These are phyloP conservation scores for Ampelomyces quisqualis DNA, from an alignment of 2,329 filamentous ascomycete species.

Conservation along the genomic window DNA sequence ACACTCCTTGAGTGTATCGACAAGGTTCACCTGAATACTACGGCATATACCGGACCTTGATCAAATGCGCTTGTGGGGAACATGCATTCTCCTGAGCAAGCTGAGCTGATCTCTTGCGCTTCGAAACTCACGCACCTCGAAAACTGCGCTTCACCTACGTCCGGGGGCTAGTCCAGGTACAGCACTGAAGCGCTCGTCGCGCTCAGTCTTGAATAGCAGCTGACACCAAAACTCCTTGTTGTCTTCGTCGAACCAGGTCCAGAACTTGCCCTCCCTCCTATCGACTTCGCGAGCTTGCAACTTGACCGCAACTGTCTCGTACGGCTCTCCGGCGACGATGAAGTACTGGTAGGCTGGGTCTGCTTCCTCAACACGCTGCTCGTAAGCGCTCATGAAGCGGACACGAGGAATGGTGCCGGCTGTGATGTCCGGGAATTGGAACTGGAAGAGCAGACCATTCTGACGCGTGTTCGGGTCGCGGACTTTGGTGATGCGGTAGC, in stretches of 20 bases:
- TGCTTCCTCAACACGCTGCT: slow-evolving; percentile 88
- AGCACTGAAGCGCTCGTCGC: slow-evolving; percentile 81
- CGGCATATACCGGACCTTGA: too few species aligned
- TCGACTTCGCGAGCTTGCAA: slow-evolving; percentile 92
- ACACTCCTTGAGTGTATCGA: too few species aligned
- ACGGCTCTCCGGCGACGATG: slow-evolving; percentile 91
- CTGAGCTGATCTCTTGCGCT: too few species aligned
- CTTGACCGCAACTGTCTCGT: slow-evolving; percentile 97
- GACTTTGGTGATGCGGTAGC: slow-evolving; percentile 97
- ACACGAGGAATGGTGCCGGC: slow-evolving; percentile 75
- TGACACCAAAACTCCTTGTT: slow-evolving; percentile 97
- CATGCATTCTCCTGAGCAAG: too few species aligned
- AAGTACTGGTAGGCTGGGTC: slow-evolving; percentile 95
- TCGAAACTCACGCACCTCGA: too few species aligned
- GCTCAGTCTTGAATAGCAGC: slow-evolving; percentile 97
- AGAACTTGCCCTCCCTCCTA: slow-evolving; percentile 81
- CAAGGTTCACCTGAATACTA: too few species aligned
- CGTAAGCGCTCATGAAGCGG: slow-evolving; percentile 96
- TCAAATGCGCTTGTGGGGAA: too few species aligned
- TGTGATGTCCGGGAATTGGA: slow-evolving; percentile 90
- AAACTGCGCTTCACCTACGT: slow-evolving; percentile 31
- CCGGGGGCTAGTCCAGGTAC: slow-evolving; percentile 63
- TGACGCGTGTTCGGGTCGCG: slow-evolving; percentile 86
- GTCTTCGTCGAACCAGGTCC: slow-evolving; percentile 93
- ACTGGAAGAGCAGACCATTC: slow-evolving; percentile 88